phyloP scores from a whole-genome alignment of 495 filamentous ascomycete species.

The Parachaetomium inaequale region DNA sequence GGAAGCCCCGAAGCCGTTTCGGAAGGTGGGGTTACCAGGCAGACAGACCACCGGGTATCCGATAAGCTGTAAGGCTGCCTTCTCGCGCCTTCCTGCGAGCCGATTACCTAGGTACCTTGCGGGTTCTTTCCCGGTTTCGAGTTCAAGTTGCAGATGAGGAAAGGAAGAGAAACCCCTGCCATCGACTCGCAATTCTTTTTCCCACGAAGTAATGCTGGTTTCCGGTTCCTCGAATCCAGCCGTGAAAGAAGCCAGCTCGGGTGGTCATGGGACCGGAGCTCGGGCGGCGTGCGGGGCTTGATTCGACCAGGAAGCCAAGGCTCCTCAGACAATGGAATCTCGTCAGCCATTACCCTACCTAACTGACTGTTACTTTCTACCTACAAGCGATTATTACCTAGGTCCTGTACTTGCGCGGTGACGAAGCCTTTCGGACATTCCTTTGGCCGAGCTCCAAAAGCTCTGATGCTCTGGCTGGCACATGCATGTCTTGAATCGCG shows the following conservation, averaged over 20 bases:
- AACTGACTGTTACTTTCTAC: background rate
- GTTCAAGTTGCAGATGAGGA: background rate
- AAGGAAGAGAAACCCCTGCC: background rate
- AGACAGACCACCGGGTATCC: background rate
- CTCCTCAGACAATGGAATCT: background rate
- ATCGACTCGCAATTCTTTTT: background rate
- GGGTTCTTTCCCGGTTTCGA: too few species aligned
- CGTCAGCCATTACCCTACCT: background rate
- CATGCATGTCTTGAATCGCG: too few species aligned
- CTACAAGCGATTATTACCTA: background rate
- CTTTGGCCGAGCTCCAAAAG: too few species aligned
- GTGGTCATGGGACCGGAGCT: conserved; percentile 5
- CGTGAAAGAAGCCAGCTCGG: too few species aligned
- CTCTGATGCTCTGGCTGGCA: too few species aligned
- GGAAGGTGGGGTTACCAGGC: conserved; percentile 16
- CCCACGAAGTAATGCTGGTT: background rate
- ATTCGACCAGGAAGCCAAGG: background rate
- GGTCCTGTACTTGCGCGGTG: too few species aligned
- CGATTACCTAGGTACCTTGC: too few species aligned
- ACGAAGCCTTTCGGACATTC: too few species aligned
- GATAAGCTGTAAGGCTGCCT: background rate
- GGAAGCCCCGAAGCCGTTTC: conserved; percentile 7
- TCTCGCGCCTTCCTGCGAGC: background rate
- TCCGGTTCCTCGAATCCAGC: too few species aligned
- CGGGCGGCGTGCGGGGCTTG: background rate